Evolutionary conservation across 2,329 filamentous ascomycete genomes (phyloP).

Genomic region (Beauveria sp.): DNA sequence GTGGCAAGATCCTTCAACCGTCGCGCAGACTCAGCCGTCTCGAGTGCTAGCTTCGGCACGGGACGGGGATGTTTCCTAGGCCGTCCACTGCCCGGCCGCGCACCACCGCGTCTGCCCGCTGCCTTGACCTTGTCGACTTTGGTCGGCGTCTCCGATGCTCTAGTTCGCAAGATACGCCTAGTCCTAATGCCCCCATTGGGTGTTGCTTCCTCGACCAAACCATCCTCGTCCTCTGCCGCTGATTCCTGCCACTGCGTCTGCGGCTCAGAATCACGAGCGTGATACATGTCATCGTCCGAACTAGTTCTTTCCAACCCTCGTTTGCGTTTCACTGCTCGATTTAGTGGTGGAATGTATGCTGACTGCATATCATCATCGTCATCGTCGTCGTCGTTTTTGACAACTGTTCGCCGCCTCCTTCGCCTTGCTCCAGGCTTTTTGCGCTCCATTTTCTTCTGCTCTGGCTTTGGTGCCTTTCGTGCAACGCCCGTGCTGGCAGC

Average conservation of each 20-base stretch:
- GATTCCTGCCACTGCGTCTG: conserved; percentile 7
- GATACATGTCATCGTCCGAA: conserved; percentile 3
- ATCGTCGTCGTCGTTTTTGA: not conserved
- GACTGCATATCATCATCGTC: not conserved
- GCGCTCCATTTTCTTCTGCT: conserved; percentile 18
- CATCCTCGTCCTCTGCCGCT: not conserved
- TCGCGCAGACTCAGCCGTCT: not conserved
- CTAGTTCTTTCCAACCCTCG: not conserved
- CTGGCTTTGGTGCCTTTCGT: conserved; percentile 17
- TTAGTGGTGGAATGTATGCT: not conserved
- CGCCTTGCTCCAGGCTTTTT: conserved; percentile 16
- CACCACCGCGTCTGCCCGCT: conserved; percentile 30
- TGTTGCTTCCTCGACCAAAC: conserved; percentile 15
- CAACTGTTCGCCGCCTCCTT: conserved; percentile 16
- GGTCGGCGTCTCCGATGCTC: conserved; percentile 14
- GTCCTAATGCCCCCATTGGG: not conserved
- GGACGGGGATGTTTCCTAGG: conserved; percentile 31
- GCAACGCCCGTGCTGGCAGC: conserved; percentile 16
- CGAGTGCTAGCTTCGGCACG: conserved; percentile 14
- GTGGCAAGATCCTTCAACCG: not conserved
- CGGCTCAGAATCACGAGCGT: not conserved
- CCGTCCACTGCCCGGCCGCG: conserved; percentile 30
- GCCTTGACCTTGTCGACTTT: conserved; percentile 22
- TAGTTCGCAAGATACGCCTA: conserved; percentile 14
- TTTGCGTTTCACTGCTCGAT: conserved; percentile 6